Conservation (phyloP, 331 rosid species). For the Saraca asoca region DNA sequence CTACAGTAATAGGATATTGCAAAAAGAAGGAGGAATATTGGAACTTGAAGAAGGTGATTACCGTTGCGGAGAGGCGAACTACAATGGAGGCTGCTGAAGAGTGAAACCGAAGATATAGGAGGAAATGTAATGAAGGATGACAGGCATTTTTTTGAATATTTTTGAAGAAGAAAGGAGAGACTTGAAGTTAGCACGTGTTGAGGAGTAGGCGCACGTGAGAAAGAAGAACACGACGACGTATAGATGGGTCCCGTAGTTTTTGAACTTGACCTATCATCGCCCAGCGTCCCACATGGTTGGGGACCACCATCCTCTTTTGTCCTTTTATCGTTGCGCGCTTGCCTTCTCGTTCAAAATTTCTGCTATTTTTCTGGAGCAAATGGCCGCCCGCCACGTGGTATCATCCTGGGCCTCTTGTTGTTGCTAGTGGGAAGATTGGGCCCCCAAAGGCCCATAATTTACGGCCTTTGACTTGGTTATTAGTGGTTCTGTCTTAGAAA, state of each 20-base stretch:
- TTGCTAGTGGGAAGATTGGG: no score
- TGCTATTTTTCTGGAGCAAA: slow-evolving; percentile 2
- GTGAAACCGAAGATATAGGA: slow-evolving; percentile 55
- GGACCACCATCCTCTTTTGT: slow-evolving; percentile 36
- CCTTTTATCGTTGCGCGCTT: slow-evolving; percentile 66
- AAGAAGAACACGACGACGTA: slow-evolving; percentile 45
- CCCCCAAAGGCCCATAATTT: no score
- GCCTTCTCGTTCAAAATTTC: slow-evolving; percentile 61
- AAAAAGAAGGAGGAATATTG: slow-evolving; percentile 4
- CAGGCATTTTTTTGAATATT: slow-evolving; percentile 50
- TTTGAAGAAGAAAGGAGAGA: slow-evolving; percentile 27
- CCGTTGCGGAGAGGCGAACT: background rate
- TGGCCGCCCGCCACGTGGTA: slow-evolving; percentile 42
- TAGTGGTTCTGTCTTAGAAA: no score
- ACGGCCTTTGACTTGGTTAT: no score
- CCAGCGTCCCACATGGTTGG: slow-evolving; percentile 64
- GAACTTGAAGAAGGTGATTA: background rate
- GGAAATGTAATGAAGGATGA: slow-evolving; percentile 22
- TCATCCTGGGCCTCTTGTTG: no score
- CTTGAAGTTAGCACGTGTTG: background rate
- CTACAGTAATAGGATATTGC: no score
- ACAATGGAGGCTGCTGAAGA: slow-evolving; percentile 32
- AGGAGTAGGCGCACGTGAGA: no score
- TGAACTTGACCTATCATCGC: slow-evolving; percentile 34
- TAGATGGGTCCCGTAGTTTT: slow-evolving; percentile 36